A percentile compares a stretch with the other conserved stretches of the same genome.
These are phyloP conservation scores for Melastoma candidum DNA, from an alignment of 441 rosid genomes.

Conservation along the genomic window DNA sequence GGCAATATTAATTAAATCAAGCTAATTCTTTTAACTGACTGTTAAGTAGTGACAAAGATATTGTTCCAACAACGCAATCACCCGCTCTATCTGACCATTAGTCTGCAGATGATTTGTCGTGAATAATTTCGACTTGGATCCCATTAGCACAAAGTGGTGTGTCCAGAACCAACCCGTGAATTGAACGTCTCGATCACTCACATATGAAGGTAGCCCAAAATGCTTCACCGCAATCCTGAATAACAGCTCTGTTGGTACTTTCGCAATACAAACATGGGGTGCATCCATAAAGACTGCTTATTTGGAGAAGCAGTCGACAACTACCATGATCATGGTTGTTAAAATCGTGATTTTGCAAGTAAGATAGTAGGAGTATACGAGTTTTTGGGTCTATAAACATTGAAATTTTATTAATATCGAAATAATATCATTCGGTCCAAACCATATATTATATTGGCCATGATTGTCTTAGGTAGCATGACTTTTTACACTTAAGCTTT, in stretches of 20 bases:
- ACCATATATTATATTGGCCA: no score
- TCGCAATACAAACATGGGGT: background rate
- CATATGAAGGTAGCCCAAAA: background rate
- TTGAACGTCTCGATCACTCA: no score
- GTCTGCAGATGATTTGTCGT: background rate
- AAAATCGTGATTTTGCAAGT: no score
- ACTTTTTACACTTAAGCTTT: no score
- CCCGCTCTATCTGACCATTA: background rate
- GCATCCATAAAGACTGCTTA: background rate
- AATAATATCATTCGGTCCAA: no score
- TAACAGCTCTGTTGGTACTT: background rate
- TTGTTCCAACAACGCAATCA: conserved; percentile 1
- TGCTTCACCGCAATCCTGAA: background rate
- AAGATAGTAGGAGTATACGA: no score
- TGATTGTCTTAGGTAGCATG: no score
- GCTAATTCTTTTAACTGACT: background rate
- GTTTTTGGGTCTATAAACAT: no score
- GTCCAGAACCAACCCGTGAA: no score
- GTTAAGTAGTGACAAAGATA: conserved; percentile 1
- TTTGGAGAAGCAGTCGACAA: background rate
- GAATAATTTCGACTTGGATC: background rate
- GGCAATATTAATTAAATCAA: background rate
- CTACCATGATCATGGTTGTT: background rate
- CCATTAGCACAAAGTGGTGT: background rate
- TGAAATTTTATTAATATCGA: no score